These are phyloP conservation scores for Trifolium repens DNA, from an alignment of 306 rosid species.

Conservation along the genomic window DNA sequence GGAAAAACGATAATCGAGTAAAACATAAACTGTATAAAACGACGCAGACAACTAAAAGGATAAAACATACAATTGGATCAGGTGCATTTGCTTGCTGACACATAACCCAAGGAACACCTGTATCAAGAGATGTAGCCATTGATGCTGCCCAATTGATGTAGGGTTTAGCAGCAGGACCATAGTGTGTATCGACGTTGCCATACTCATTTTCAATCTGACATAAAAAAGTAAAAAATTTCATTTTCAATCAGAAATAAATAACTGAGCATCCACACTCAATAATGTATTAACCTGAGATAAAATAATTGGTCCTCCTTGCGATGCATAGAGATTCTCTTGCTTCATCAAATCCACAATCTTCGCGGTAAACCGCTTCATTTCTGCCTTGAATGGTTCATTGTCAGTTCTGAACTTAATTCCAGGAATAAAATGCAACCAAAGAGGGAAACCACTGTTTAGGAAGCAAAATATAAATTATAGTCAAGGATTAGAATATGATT, in stretches of 20 bases:
- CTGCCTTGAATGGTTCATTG: constrained; percentile 82
- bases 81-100: constrained; percentile 94
- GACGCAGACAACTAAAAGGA: not conserved
- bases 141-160: constrained; percentile 87
- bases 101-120: constrained; percentile 99
- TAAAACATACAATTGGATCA: constrained; percentile 77
- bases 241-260: not conserved
- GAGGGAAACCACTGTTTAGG: constrained; percentile 79
- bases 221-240: constrained; percentile 5
- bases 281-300: constrained; percentile 77
- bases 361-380: constrained; percentile 85
- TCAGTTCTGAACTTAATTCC: constrained; percentile 82
- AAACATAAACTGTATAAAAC: not conserved
- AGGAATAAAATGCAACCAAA: constrained; percentile 86
- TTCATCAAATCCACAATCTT: constrained; percentile 87
- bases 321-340: constrained; percentile 78
- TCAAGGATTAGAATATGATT: constrained; percentile 16
- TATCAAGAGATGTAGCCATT: constrained; percentile 85
- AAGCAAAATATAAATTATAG: constrained; percentile 12
- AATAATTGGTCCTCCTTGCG: constrained; percentile 96
- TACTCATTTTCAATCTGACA: constrained; percentile 90
- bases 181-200: constrained; percentile 57
- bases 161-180: constrained; percentile 74
- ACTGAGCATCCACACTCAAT: not conserved
- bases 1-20: not conserved